Percentiles rank a stretch among this genome's conserved stretches.
Evolutionary conservation across 2,329 filamentous ascomycete species (phyloP).

Genomic region (Endoconidiophora laricicola): DNA sequence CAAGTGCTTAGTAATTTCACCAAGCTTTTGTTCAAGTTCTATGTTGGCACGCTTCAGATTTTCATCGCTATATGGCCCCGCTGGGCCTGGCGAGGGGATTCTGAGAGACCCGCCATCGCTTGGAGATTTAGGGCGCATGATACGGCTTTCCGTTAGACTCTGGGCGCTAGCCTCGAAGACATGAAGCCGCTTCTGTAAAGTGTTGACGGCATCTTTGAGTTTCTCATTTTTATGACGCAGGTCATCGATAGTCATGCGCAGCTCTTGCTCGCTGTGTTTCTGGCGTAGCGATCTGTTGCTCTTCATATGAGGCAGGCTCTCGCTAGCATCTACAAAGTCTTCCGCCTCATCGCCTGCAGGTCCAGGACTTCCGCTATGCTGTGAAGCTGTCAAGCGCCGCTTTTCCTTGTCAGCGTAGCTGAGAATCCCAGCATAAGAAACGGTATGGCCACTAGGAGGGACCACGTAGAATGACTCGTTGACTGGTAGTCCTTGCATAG

Average conservation of each 20-base stretch:
- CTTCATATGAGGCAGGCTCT: conserved; percentile 33
- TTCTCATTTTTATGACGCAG: conserved; percentile 75
- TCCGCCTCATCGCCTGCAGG: conserved; percentile 50
- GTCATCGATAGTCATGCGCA: conserved; percentile 52
- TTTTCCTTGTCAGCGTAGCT: conserved; percentile 52
- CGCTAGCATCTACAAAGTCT: conserved; percentile 77
- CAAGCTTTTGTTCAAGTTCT: conserved; percentile 53
- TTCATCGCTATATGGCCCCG: conserved; percentile 18
- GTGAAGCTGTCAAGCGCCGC: conserved; percentile 37
- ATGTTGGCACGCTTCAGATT: conserved; percentile 32
- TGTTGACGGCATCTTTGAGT: conserved; percentile 71
- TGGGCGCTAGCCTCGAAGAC: conserved; percentile 89
- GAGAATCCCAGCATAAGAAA: conserved; percentile 83
- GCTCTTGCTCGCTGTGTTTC: conserved; percentile 34
- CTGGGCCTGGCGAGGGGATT: conserved; percentile 7
- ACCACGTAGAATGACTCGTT: conserved; percentile 87
- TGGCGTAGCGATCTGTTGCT: conserved; percentile 24
- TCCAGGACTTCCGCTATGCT: conserved; percentile 28
- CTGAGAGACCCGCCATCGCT: conserved; percentile 10
- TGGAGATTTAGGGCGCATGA: conserved; percentile 42
- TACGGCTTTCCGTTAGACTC: conserved; percentile 70
- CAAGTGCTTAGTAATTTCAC: conserved; percentile 39
- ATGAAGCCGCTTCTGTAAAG: conserved; percentile 71
- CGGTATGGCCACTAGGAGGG: conserved; percentile 75
- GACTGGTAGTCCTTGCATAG: conserved; percentile 54